phyloP scores from a whole-genome alignment of 257 asterid genomes.

The Solanum chilense region DNA sequence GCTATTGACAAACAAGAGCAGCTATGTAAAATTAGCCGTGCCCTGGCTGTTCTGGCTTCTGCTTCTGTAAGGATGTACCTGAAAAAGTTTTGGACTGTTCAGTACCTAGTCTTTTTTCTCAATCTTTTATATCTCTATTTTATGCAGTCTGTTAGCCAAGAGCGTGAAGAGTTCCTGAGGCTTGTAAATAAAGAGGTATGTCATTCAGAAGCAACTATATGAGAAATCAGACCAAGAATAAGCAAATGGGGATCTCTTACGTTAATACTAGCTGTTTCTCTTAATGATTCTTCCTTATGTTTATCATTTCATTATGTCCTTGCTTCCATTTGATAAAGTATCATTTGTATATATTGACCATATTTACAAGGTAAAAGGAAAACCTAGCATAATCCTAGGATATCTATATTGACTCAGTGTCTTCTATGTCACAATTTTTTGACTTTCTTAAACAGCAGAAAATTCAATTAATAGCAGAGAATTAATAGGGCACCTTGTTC shows the following conservation, averaged over 20 bases:
- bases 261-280: not conserved
- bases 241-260: not conserved
- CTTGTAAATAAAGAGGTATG: constrained; percentile 87
- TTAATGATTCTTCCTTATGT: not conserved
- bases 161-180: constrained; percentile 78
- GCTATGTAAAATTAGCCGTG: constrained; percentile 81
- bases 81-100: not conserved
- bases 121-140: constrained; percentile 1
- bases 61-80: constrained; percentile 52
- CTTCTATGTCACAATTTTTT: not conserved
- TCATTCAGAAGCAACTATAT: not conserved
- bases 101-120: not conserved
- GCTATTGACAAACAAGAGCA: constrained; percentile 71
- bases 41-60: constrained; percentile 85
- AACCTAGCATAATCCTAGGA: not conserved
- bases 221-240: not conserved
- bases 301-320: not conserved
- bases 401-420: not conserved
- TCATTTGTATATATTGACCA: not conserved
- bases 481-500: not conserved
- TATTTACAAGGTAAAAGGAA: not conserved
- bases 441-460: not conserved
- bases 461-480: not conserved
- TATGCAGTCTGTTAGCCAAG: constrained; percentile 80
- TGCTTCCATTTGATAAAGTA: not conserved